Conservation (phyloP, 371 early-diverging fungal genomes). For the Mortierella sp. region DNA sequence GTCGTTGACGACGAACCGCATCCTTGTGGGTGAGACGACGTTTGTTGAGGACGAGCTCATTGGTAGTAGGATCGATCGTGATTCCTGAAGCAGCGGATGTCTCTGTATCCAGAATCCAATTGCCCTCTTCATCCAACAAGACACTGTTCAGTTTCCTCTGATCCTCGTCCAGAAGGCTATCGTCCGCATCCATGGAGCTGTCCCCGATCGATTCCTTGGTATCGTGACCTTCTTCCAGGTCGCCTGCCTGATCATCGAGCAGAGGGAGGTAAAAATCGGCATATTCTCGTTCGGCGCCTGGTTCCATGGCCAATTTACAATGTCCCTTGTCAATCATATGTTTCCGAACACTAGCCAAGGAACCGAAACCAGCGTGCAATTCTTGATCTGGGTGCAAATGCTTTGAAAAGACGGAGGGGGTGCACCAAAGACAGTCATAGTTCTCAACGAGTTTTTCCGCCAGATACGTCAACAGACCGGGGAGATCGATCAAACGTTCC, state of each 20-base stretch:
- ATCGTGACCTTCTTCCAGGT: slow-evolving; percentile 3
- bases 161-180: slow-evolving; percentile 27
- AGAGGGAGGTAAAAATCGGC: slow-evolving; percentile 70
- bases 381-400: slow-evolving; percentile 43
- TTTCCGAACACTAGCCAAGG: slow-evolving; percentile 65
- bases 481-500: slow-evolving; percentile 65
- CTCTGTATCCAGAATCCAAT: slow-evolving; percentile 45
- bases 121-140: slow-evolving; percentile 45
- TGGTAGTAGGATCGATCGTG: slow-evolving; percentile 39
- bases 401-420: slow-evolving; percentile 43
- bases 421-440: slow-evolving; percentile 73
- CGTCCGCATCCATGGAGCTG: slow-evolving; percentile 29
- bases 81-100: slow-evolving; percentile 14
- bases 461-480: slow-evolving; percentile 68
- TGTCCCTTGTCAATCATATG: slow-evolving; percentile 80
- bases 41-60: slow-evolving; percentile 50
- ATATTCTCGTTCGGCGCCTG: slow-evolving; percentile 66
- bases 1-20: slow-evolving; percentile 44
- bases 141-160: slow-evolving; percentile 26
- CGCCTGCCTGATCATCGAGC: slow-evolving; percentile 24
- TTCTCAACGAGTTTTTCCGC: slow-evolving; percentile 68
- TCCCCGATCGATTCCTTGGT: slow-evolving; percentile 19
- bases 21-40: slow-evolving; percentile 52
- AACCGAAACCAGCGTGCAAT: slow-evolving; percentile 52
- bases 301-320: slow-evolving; percentile 71